These are phyloP conservation scores for Colletotrichum sublineola DNA, from an alignment of 2,329 filamentous ascomycete species.

Conservation along the genomic window DNA sequence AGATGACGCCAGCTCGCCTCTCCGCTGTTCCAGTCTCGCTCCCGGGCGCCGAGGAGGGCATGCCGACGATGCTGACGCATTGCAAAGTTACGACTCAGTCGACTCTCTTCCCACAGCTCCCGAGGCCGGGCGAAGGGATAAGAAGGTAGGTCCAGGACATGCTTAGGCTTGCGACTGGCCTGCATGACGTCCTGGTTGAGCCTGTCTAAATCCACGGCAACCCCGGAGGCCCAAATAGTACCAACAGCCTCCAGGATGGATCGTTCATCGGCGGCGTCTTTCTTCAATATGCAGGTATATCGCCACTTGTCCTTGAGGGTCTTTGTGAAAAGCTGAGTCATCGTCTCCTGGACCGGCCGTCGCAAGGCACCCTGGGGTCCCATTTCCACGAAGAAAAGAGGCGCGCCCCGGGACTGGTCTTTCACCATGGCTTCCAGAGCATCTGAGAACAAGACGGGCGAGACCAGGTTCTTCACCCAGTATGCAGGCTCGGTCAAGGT, in stretches of 20 bases:
- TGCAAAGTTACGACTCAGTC: slow-evolving; percentile 57
- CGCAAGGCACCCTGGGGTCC: slow-evolving; percentile 29
- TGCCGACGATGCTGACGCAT: slow-evolving; percentile 60
- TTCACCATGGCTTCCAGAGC: too few species aligned
- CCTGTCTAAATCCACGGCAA: too few species aligned
- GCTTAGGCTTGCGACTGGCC: not conserved
- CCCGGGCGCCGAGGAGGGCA: slow-evolving; percentile 64
- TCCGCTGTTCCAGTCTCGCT: slow-evolving; percentile 57
- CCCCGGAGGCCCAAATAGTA: too few species aligned
- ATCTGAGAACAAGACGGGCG: not conserved
- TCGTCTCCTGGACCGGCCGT: slow-evolving; percentile 14
- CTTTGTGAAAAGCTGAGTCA: too few species aligned
- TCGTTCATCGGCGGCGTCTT: too few species aligned
- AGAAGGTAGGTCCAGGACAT: slow-evolving; percentile 61
- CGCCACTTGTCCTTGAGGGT: not conserved
- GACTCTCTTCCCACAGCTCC: slow-evolving; percentile 64
- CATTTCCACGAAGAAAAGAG: slow-evolving; percentile 13
- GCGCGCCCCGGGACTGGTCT: too few species aligned
- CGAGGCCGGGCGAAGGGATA: slow-evolving; percentile 65
- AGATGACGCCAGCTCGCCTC: slow-evolving; percentile 64
- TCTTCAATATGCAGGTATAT: not conserved
- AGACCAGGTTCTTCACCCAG: not conserved
- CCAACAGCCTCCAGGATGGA: too few species aligned
- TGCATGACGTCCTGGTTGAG: too few species aligned
- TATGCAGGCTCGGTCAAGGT: not conserved